phyloP scores from a whole-genome alignment of 1,284 basidiomycete species.

The Bondarzewia mesenterica region DNA sequence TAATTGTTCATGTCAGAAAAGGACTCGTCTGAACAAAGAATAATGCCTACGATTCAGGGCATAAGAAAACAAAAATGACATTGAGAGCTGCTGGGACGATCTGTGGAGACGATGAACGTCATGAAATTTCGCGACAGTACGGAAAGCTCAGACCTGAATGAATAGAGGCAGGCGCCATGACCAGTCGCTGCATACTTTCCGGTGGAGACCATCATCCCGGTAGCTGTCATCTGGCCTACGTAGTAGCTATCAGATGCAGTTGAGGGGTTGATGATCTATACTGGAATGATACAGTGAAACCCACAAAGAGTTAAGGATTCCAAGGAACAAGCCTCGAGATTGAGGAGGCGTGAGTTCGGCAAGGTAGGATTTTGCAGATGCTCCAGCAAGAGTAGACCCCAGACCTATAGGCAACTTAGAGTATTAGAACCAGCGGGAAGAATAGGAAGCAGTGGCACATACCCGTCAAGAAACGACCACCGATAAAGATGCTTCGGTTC shows the following conservation, averaged over 20 bases:
- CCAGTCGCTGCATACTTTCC: conserved; percentile 31
- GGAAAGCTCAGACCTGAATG: conserved; percentile 29
- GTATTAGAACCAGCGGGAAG: background rate
- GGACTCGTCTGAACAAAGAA: too few species aligned
- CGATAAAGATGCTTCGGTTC: conserved; percentile 35
- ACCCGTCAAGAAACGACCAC: conserved; percentile 45
- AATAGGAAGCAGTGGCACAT: background rate
- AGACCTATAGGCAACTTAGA: conserved; percentile 9
- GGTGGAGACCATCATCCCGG: conserved; percentile 46
- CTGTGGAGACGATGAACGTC: conserved; percentile 14
- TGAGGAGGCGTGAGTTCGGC: conserved; percentile 44
- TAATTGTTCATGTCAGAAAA: conserved; percentile 3
- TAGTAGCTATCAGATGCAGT: conserved; percentile 31
- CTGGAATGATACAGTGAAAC: conserved; percentile 6
- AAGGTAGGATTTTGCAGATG: conserved; percentile 42
- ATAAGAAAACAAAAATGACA: conserved; percentile 34
- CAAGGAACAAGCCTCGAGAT: conserved; percentile 42
- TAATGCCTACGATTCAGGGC: conserved; percentile 37
- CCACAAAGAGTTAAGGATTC: conserved; percentile 41
- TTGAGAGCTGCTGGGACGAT: conserved; percentile 38
- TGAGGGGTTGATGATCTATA: background rate
- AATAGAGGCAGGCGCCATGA: conserved; percentile 45
- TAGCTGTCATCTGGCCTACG: conserved; percentile 42
- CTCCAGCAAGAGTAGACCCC: conserved; percentile 33
- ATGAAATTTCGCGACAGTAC: background rate